Conservation (phyloP, 2,329 filamentous ascomycete species). For the Diaporthe citriasiana region DNA sequence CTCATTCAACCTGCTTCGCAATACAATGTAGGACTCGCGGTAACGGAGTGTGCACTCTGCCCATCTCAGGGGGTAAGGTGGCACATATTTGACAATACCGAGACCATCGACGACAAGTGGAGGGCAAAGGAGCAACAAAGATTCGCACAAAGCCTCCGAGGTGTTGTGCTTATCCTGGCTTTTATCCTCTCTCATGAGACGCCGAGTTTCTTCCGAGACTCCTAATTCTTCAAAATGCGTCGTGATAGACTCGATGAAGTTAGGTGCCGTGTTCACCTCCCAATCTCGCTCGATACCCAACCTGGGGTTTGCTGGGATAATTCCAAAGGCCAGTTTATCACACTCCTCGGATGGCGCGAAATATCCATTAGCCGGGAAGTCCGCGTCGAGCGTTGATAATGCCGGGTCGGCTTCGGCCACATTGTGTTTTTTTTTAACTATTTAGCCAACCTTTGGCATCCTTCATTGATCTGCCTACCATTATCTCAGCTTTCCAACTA, state of each 20-base stretch:
- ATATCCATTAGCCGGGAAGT: not conserved
- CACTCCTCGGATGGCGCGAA: too few species aligned
- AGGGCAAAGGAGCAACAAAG: not conserved
- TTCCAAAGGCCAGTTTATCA: too few species aligned
- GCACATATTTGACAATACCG: not conserved
- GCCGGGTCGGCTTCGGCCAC: too few species aligned
- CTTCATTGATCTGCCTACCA: too few species aligned
- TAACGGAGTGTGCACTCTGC: not conserved
- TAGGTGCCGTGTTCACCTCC: too few species aligned
- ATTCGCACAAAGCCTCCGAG: not conserved
- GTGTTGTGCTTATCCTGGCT: not conserved
- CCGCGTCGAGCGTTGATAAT: too few species aligned
- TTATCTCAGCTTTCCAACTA: too few species aligned
- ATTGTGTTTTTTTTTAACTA: too few species aligned
- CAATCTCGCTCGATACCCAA: not conserved
- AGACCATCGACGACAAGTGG: not conserved
- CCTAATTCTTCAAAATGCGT: not conserved
- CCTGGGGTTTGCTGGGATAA: too few species aligned
- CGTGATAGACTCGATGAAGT: not conserved
- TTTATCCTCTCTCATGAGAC: not conserved
- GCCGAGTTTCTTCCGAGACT: not conserved
- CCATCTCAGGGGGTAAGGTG: not conserved
- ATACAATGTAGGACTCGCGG: not conserved
- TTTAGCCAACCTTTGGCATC: too few species aligned
- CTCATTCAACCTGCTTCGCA: not conserved